A percentile compares a stretch with the other conserved stretches of the same genome.
Conservation (phyloP, 768 basidiomycete species). For the Coprinopsis sp. region DNA sequence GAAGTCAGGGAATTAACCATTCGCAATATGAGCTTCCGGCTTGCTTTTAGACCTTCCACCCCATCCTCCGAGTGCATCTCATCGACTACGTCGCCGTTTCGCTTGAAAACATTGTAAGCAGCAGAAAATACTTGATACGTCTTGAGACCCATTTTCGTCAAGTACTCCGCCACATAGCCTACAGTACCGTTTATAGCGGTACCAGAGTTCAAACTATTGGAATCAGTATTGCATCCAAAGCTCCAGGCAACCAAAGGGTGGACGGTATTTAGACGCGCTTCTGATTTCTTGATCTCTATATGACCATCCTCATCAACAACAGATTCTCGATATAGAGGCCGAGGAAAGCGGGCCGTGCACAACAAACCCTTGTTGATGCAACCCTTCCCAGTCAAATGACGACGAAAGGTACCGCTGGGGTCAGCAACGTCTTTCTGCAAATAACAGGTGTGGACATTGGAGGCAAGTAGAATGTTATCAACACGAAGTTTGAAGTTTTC, state of each 20-base stretch:
- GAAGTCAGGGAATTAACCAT: conserved; percentile 26
- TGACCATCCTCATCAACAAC: conserved; percentile 25
- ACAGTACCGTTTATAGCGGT: too few relatives aligned
- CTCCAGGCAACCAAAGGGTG: conserved; percentile 26
- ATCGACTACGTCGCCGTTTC: conserved; percentile 19
- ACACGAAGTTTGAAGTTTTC: conserved; percentile 6
- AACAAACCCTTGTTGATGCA: conserved; percentile 19
- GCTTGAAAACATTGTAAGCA: conserved; percentile 21
- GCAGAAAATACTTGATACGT: conserved; percentile 34
- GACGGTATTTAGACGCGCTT: conserved; percentile 34
- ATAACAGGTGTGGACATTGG: conserved; percentile 1
- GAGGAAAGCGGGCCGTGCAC: conserved; percentile 34
- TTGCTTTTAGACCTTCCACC: too few relatives aligned
- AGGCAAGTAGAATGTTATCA: not conserved
- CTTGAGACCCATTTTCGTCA: conserved; percentile 36
- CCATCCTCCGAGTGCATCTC: conserved; percentile 1
- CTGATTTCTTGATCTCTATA: conserved; percentile 27
- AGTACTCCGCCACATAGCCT: conserved; percentile 38
- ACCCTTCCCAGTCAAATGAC: not conserved
- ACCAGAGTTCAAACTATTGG: conserved; percentile 32
- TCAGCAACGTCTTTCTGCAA: not conserved
- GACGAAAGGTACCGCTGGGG: conserved; percentile 19
- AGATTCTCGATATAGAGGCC: conserved; percentile 16
- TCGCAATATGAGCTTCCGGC: conserved; percentile 6
- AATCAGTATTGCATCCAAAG: conserved; percentile 35